Evolutionary conservation across 805 yeast species (phyloP).

Genomic region (Candida ulmi): DNA sequence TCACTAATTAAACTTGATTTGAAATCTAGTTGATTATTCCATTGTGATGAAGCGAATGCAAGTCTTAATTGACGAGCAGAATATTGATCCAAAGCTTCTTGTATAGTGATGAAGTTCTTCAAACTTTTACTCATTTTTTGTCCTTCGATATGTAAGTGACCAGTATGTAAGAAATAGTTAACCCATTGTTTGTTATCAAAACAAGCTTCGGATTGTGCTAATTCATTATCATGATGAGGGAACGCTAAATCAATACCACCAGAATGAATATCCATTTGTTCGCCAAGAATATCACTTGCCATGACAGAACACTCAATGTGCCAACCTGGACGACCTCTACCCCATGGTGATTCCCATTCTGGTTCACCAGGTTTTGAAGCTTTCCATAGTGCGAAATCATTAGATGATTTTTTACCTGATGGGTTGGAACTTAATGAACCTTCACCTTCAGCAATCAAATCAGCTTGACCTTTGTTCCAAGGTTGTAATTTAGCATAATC

Average conservation of each 20-base stretch:
- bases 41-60: constrained; percentile 84
- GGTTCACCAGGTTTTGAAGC: constrained; percentile 97
- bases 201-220: constrained; percentile 95
- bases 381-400: constrained; percentile 97
- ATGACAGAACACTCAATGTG: constrained; percentile 98
- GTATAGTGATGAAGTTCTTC: constrained; percentile 92
- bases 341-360: constrained; percentile 94
- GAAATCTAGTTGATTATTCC: constrained; percentile 93
- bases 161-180: constrained; percentile 93
- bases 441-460: constrained; percentile 89
- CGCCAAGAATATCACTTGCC: constrained; percentile 88
- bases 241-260: constrained; percentile 97
- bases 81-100: constrained; percentile 73
- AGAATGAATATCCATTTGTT: constrained; percentile 85
- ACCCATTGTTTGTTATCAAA: constrained; percentile 92
- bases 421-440: constrained; percentile 63
- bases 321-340: constrained; percentile 98
- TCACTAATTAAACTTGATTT: constrained; percentile 75
- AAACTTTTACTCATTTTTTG: constrained; percentile 96
- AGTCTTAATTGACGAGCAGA: constrained; percentile 81
- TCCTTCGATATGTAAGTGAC: constrained; percentile 97
- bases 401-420: constrained; percentile 61
- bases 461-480: constrained; percentile 90
- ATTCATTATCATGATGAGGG: constrained; percentile 98
- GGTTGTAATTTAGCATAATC: constrained; percentile 95